These are phyloP conservation scores for Kwoniella botswanensis DNA, from an alignment of 768 basidiomycete genomes.

Conservation along the genomic window DNA sequence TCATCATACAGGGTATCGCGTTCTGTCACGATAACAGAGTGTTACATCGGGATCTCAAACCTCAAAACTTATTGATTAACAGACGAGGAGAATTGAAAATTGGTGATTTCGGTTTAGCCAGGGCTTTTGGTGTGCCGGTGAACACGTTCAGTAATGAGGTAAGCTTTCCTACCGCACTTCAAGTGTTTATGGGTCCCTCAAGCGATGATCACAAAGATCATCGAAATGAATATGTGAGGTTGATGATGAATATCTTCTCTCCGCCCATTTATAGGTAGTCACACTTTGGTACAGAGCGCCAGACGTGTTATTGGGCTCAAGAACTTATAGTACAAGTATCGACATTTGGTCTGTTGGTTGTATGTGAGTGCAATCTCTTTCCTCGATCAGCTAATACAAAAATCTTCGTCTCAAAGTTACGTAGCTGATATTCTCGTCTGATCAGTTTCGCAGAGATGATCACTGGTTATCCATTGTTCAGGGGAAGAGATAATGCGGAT, in stretches of 20 bases:
- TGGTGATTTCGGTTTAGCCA: slow-evolving; percentile 95
- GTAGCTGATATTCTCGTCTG: not conserved
- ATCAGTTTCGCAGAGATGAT: slow-evolving; percentile 94
- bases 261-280: slow-evolving; percentile 68
- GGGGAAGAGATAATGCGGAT: slow-evolving; percentile 95
- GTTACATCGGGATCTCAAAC: slow-evolving; percentile 95
- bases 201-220: not conserved
- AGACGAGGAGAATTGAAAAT: slow-evolving; percentile 95
- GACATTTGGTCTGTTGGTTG: slow-evolving; percentile 99
- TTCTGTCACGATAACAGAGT: slow-evolving; percentile 99
- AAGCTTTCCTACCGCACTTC: slow-evolving; percentile 2
- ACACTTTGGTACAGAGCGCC: slow-evolving; percentile 99
- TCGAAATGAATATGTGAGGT: not conserved
- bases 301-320: slow-evolving; percentile 92
- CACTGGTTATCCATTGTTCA: slow-evolving; percentile 91
- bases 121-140: slow-evolving; percentile 97
- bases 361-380: slow-evolving; percentile 62
- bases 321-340: slow-evolving; percentile 97
- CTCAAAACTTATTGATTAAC: slow-evolving; percentile 97
- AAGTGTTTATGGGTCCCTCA: too few species aligned
- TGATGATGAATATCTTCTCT: slow-evolving; percentile 4
- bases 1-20: slow-evolving; percentile 70
- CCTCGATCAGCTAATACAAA: too few species aligned
- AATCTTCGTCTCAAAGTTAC: too few species aligned
- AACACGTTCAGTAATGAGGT: slow-evolving; percentile 98